Conservation (phyloP, 257 asterid genomes). For the Nicotiana tomentosiformis region DNA sequence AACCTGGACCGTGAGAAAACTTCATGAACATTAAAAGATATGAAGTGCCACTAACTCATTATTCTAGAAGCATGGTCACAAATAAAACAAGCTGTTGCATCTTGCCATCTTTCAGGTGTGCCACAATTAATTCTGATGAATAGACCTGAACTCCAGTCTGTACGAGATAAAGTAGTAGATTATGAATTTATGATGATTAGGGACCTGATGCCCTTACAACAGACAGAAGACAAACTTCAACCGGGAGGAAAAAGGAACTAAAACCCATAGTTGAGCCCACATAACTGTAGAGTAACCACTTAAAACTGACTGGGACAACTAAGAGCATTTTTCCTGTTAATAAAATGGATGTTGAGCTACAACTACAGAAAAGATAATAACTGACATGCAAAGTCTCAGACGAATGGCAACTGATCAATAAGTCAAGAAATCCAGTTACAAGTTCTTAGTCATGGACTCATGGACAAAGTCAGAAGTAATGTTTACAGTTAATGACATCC, state of each 20-base stretch:
- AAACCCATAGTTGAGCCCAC: background rate
- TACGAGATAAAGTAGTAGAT: background rate
- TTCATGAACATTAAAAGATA: background rate
- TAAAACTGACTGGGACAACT: background rate
- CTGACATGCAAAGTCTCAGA: background rate
- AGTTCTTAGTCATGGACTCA: background rate
- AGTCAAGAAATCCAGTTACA: background rate
- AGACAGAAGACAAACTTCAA: background rate
- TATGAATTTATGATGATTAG: background rate
- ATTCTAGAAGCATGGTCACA: conserved; percentile 3
- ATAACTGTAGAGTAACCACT: background rate
- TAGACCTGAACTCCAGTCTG: background rate
- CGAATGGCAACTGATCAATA: background rate
- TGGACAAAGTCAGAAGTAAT: background rate
- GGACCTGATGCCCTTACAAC: background rate
- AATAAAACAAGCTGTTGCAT: background rate
- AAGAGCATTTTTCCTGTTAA: background rate
- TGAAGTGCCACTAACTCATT: background rate
- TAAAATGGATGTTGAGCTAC: background rate
- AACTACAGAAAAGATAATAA: background rate
- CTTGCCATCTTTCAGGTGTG: conserved; percentile 3
- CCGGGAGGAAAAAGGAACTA: background rate
- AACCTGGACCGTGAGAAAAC: background rate
- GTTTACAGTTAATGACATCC: background rate
- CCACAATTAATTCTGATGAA: background rate